Evolutionary conservation across 2,329 filamentous ascomycete genomes (phyloP), one percentile per base, ranked within the genome.

Genomic region (Amphichorda felina): DNA sequence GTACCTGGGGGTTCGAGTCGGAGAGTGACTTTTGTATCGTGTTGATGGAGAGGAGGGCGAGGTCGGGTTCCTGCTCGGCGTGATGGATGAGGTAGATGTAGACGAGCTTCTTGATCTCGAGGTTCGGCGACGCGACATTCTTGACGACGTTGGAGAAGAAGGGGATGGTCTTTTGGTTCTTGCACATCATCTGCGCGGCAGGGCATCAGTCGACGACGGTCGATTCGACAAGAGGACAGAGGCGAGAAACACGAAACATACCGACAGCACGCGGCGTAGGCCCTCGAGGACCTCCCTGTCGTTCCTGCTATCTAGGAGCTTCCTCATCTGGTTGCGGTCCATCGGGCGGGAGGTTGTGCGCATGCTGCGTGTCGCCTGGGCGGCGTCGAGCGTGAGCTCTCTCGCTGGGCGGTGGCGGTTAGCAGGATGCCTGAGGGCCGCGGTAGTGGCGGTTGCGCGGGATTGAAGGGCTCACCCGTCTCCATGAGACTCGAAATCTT

Each of bases 61-160:
- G 82, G 59, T 98, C 91, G 39, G 89, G 91, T 52, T 96, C 91
- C 43, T 87, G 78, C 56, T 96, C 91, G 55, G 91, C 91, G 70
- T 98, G 88, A 55, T 93, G 85, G 41, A 96, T 81, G 42, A 98
- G 78, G 61, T 95, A 98, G 55, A 95, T 94, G 66, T 98, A 98
- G 42, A 98, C 91, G 38, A 98, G 77, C 59, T 96, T 96, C 63
- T 95, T 93, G 59, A 96, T 88, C 51, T 94, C 87, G 49, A 95
- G 72, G 50, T 87, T 94, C 11, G 88, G 82, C 26, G 85, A 94
- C 19, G 89, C 89, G 40, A 95, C 86, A 49, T 96, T 98, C 65
- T 98, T 98, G 56, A 98, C 86, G 37, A 98, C 83, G 17, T 87
- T 83, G n/a, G 89, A 94, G 68, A 98, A 98, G 69, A 89, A 94